Base-by-base conservation (phyloP, 2,329 filamentous ascomycete species). In the Grosmannia huntii region DNA sequence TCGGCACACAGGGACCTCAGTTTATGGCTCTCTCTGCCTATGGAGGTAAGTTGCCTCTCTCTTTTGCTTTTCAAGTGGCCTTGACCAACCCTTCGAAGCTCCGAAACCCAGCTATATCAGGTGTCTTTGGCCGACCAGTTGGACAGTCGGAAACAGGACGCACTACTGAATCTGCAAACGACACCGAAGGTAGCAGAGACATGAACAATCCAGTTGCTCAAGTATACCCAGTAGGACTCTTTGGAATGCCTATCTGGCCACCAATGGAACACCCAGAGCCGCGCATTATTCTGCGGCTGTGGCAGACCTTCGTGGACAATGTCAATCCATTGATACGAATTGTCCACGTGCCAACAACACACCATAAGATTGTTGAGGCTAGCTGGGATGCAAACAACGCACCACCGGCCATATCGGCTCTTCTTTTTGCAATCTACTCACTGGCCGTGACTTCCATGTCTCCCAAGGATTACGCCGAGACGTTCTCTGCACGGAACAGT, bases 251-350 rank as follows among this genome's bases (percentile, higher is more conserved):
- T 21, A 2, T 19, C n/a, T 25, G 3, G 41, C 1, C 33, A 14
- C 1, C 21, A 5, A 58, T 61, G 1, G 38, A 64, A 0, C 68
- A 71, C 9, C 69, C 69, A 0, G 66, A 71, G 2, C 66, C 69
- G 6, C 65, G 63, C 3, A 62, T 65, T 0, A 67, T 69, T 6
- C 67, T 65, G 27, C 64, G 62, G 5, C 57, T 68, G 7, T 71
- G 69, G 69, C 67, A 71, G n/a, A 59, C 60, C 0, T 71, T 70
- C 38, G 64, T 69, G 16, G 69, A 71, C 41, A 62, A 59, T 0
- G 66, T 70, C 33, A 68, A 71, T 14, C 69, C 68, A 0, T 58
- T 71, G 0, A 60, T 63, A 14, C 71, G 70, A 57, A 64, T 71
- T 2, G 38, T 69, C 0, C 69, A 71, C 41, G 64, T 68, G 1